These are phyloP conservation scores for Achlya hypogyna DNA, from an alignment of 352 stramenopile species.

Conservation along the genomic window DNA sequence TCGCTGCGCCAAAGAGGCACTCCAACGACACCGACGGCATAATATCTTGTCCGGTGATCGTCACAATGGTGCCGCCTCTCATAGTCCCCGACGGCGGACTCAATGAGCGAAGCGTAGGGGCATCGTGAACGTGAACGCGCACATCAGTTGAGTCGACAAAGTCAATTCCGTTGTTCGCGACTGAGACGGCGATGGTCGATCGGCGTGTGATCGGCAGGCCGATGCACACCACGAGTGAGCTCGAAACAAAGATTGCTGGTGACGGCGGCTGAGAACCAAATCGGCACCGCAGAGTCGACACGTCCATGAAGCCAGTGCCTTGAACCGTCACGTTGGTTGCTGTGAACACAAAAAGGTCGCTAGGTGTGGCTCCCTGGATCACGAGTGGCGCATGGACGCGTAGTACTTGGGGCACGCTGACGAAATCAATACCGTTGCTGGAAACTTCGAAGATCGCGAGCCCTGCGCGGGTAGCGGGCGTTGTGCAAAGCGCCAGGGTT, in stretches of 20 bases:
- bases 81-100: conserved; percentile 22
- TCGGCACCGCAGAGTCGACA: conserved; percentile 25
- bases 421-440: conserved; percentile 26
- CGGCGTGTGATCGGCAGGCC: conserved; percentile 21
- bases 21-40: conserved; percentile 15
- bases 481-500: background rate
- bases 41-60: conserved; percentile 32
- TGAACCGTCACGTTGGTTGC: conserved; percentile 23
- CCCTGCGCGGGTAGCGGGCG: background rate
- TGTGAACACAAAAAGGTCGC: conserved; percentile 24
- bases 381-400: conserved; percentile 24
- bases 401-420: conserved; percentile 21
- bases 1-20: conserved; percentile 34
- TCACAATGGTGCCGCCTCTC: conserved; percentile 24
- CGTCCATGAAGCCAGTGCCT: conserved; percentile 22
- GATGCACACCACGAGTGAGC: conserved; percentile 26
- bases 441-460: background rate
- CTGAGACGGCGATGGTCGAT: conserved; percentile 20
- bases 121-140: conserved; percentile 29
- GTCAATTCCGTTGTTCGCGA: conserved; percentile 37
- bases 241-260: conserved; percentile 22
- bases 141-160: conserved; percentile 22
- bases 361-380: conserved; percentile 27
- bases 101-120: conserved; percentile 25
- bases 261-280: conserved; percentile 26